phyloP scores from a whole-genome alignment of 768 basidiomycete genomes.

The Suillus discolor region DNA sequence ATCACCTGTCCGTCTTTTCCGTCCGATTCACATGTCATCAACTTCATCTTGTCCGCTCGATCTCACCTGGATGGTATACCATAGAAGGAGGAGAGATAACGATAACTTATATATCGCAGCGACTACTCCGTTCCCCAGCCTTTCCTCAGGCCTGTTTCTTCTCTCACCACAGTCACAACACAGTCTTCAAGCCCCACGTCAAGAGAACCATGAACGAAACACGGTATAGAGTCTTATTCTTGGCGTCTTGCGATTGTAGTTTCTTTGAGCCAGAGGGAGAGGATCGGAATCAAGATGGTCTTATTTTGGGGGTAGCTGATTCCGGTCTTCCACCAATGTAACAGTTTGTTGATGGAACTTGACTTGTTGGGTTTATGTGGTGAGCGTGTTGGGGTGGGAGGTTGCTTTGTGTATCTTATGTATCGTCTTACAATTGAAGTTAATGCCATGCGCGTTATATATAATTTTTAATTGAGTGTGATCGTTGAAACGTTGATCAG shows the following conservation, averaged over 20 bases:
- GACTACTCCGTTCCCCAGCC: neutral
- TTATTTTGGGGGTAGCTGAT: conserved; percentile 1
- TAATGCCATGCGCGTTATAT: neutral
- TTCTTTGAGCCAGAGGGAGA: neutral
- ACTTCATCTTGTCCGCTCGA: conserved; percentile 3
- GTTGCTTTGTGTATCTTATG: neutral
- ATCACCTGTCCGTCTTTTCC: neutral
- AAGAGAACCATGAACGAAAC: neutral
- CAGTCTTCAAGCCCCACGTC: neutral
- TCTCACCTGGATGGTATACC: conserved; percentile 5
- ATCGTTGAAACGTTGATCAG: too few species aligned
- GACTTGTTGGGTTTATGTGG: neutral
- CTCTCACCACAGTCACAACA: neutral
- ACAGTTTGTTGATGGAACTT: neutral
- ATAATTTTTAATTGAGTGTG: neutral
- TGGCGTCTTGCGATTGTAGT: neutral
- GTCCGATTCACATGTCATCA: conserved; percentile 1
- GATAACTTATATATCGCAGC: conserved; percentile 8
- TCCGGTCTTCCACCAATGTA: conserved; percentile 1
- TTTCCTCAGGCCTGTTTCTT: neutral
- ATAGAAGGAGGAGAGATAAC: conserved; percentile 7
- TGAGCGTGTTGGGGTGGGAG: neutral
- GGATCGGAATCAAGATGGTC: neutral
- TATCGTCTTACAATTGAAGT: conserved; percentile 6
- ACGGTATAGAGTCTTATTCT: conserved; percentile 8